phyloP scores from a whole-genome alignment of 106 monocot species.

The Xerophyta viscosa region DNA sequence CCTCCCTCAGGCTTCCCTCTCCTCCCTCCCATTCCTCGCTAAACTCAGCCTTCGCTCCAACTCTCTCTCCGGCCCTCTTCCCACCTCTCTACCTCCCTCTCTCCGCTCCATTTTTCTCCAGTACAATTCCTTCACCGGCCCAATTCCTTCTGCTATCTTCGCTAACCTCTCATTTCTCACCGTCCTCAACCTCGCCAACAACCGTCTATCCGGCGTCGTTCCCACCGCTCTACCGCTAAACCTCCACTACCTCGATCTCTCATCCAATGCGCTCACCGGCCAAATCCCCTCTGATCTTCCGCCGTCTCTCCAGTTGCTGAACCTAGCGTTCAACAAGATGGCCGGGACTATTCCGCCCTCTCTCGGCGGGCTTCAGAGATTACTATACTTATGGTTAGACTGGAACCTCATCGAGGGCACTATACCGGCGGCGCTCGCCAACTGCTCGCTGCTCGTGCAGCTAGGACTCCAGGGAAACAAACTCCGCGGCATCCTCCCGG shows the following conservation, averaged over 20 bases:
- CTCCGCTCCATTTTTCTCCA: slow-evolving; percentile 68
- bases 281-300: slow-evolving; percentile 26
- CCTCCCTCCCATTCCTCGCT: slow-evolving; percentile 35
- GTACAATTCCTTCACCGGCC: slow-evolving; percentile 52
- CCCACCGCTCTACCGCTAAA: slow-evolving; percentile 26
- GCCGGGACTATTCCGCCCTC: slow-evolving; percentile 31
- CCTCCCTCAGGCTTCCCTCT: slow-evolving; percentile 25
- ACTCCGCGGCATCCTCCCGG: slow-evolving; percentile 52
- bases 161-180: slow-evolving; percentile 39
- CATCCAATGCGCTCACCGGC: slow-evolving; percentile 55
- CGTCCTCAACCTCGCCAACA: slow-evolving; percentile 34
- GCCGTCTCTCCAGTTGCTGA: slow-evolving; percentile 29
- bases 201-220: slow-evolving; percentile 40
- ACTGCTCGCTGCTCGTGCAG: slow-evolving; percentile 50
- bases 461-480: slow-evolving; percentile 46
- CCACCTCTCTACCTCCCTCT: slow-evolving; percentile 25
- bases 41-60: slow-evolving; percentile 63
- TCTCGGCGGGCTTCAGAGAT: slow-evolving; percentile 22
- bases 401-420: slow-evolving; percentile 55
- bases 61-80: slow-evolving; percentile 40
- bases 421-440: slow-evolving; percentile 45
- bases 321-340: slow-evolving; percentile 48
- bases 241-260: slow-evolving; percentile 57
- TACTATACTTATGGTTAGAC: slow-evolving; percentile 51
- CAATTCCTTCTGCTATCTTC: slow-evolving; percentile 27